Percentiles rank a stretch among this genome's conserved stretches.
phyloP scores from a whole-genome alignment of 2,329 filamentous ascomycete species.

The Aspergillus quadrilineatus region DNA sequence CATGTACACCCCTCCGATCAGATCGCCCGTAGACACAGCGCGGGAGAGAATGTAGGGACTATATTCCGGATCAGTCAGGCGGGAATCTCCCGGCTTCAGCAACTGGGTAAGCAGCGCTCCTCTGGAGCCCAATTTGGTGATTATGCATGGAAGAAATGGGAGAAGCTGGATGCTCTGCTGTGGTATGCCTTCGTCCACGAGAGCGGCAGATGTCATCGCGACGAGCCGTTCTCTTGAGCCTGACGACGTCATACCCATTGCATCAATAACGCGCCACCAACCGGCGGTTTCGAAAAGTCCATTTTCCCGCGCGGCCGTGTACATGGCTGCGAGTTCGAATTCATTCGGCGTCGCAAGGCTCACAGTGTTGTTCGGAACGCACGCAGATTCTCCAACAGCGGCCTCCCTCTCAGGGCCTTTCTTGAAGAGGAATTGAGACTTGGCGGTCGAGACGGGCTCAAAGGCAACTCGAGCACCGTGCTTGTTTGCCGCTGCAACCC shows the following conservation, averaged over 20 bases:
- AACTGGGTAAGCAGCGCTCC: conserved; percentile 76
- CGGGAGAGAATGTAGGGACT: conserved; percentile 72
- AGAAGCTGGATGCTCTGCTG: conserved; percentile 81
- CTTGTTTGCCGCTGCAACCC: conserved; percentile 62
- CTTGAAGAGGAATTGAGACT: conserved; percentile 68
- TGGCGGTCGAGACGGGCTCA: conserved; percentile 84
- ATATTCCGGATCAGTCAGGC: conserved; percentile 61
- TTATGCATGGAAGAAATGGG: conserved; percentile 79
- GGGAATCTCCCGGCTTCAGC: conserved; percentile 64
- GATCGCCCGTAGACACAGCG: conserved; percentile 51
- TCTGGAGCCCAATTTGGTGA: conserved; percentile 76
- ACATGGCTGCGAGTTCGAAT: conserved; percentile 78
- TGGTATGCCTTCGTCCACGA: conserved; percentile 79
- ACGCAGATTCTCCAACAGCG: conserved; percentile 33
- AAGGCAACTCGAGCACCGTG: conserved; percentile 66
- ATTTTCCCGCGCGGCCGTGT: conserved; percentile 64
- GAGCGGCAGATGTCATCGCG: conserved; percentile 60
- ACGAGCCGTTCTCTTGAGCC: conserved; percentile 71
- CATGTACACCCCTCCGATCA: conserved; percentile 85
- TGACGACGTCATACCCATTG: conserved; percentile 67
- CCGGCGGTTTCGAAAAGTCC: conserved; percentile 66
- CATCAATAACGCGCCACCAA: conserved; percentile 81
- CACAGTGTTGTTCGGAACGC: conserved; percentile 64
- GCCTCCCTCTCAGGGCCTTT: conserved; percentile 20
- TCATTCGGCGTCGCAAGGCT: conserved; percentile 79